Percentiles rank a stretch among this genome's conserved stretches.
phyloP scores from a whole-genome alignment of 2,329 filamentous ascomycete species.

The Thelonectria olida region DNA sequence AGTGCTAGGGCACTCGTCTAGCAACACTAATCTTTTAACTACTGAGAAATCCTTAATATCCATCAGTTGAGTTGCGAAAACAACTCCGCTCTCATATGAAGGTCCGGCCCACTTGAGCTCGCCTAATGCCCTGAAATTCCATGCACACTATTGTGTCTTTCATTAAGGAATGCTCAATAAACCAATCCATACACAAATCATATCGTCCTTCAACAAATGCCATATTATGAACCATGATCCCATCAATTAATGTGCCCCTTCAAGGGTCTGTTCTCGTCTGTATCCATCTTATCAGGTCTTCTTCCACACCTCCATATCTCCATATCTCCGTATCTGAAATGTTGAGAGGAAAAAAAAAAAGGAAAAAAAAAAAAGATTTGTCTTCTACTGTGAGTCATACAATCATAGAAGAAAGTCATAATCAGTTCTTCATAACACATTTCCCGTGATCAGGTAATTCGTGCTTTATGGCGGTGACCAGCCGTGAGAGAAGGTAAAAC shows the following conservation, averaged over 20 bases:
- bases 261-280: conserved; percentile 36
- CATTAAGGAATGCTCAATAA: conserved; percentile 30
- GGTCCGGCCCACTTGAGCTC: conserved; percentile 44
- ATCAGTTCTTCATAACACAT: conserved; percentile 48
- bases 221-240: conserved; percentile 44
- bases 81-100: conserved; percentile 37
- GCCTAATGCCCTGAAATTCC: conserved; percentile 40
- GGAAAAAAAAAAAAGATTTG: conserved; percentile 40
- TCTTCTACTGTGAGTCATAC: conserved; percentile 56
- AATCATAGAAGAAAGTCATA: conserved; percentile 52
- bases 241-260: conserved; percentile 37
- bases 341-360: conserved; percentile 37
- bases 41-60: conserved; percentile 34
- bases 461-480: conserved; percentile 46
- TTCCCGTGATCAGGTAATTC: conserved; percentile 44
- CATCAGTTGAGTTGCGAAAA: conserved; percentile 9
- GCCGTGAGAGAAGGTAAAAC: conserved; percentile 45
- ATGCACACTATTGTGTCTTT: conserved; percentile 37
- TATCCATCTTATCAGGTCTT: conserved; percentile 32
- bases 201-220: conserved; percentile 39
- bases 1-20: conserved; percentile 37
- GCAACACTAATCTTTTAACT: conserved; percentile 38
- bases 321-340: not conserved
- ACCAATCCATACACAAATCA: conserved; percentile 36
- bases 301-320: too few relatives aligned